Conservation (phyloP, 805 yeast species). For the Metschnikowia cerradonensis region DNA sequence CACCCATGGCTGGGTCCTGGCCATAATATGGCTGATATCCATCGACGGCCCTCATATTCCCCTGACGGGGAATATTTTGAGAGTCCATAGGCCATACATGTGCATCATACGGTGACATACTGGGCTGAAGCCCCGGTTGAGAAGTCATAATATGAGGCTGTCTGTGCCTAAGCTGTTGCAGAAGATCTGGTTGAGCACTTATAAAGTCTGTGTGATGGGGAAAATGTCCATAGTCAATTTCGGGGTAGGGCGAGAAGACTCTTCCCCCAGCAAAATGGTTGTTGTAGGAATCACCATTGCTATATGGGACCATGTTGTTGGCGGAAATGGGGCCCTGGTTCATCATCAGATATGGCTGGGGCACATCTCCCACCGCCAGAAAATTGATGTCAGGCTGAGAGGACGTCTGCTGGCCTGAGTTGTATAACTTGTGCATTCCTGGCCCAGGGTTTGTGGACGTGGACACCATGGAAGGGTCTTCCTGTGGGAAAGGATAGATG, state of each 20-base stretch:
- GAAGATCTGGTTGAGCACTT: slow-evolving; percentile 29
- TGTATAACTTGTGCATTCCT: neutral
- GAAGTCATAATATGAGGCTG: slow-evolving; percentile 14
- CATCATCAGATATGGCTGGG: neutral
- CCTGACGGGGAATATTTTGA: neutral
- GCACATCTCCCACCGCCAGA: neutral
- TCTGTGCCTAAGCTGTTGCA: slow-evolving; percentile 36
- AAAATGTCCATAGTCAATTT: slow-evolving; percentile 17
- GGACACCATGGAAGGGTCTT: neutral
- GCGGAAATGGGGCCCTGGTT: neutral
- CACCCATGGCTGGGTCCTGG: neutral
- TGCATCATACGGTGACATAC: neutral
- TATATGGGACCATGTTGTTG: neutral
- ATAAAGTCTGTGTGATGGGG: slow-evolving; percentile 28
- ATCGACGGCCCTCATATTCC: neutral
- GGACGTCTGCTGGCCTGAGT: neutral
- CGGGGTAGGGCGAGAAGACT: slow-evolving; percentile 4
- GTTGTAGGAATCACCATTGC: neutral
- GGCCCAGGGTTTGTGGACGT: neutral
- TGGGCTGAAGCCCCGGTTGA: slow-evolving; percentile 4
- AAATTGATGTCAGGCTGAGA: neutral
- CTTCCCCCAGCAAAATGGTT: neutral
- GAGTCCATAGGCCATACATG: slow-evolving; percentile 1
- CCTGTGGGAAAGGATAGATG: slow-evolving; percentile 1
- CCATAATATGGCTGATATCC: neutral